Percentiles rank a stretch among this genome's conserved stretches.
Evolutionary conservation across 495 filamentous ascomycete species (phyloP).

Genomic region (Penicillium pulvis): DNA sequence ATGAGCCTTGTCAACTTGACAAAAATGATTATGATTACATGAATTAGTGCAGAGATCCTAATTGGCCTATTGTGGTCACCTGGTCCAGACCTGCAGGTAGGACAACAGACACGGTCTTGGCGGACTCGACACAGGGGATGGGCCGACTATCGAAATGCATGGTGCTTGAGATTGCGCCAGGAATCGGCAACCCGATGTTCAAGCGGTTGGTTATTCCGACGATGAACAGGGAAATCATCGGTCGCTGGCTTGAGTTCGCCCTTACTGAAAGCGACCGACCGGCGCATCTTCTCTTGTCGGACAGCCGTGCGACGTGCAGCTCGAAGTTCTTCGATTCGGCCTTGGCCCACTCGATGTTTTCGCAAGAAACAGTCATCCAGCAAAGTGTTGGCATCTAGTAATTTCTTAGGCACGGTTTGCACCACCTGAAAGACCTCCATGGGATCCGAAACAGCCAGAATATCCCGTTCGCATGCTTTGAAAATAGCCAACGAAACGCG

Average conservation of each 20-base stretch:
- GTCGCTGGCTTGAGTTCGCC: constrained; percentile 42
- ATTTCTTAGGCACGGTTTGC: constrained; percentile 78
- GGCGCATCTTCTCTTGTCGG: constrained; percentile 47
- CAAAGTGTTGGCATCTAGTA: constrained; percentile 78
- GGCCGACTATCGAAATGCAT: constrained; percentile 37
- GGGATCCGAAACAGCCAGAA: constrained; percentile 76
- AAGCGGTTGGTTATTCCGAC: constrained; percentile 35
- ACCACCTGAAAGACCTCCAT: constrained; percentile 98
- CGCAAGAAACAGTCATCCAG: constrained; percentile 80
- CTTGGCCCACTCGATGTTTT: constrained; percentile 80
- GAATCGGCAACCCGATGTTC: constrained; percentile 42
- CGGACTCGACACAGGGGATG: not conserved
- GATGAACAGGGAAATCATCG: constrained; percentile 38
- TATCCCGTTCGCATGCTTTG: constrained; percentile 83
- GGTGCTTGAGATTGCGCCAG: constrained; percentile 46
- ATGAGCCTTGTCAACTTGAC: constrained; percentile 10
- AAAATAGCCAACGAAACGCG: constrained; percentile 89
- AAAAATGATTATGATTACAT: constrained; percentile 32
- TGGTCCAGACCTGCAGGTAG: constrained; percentile 1
- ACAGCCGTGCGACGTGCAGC: constrained; percentile 43
- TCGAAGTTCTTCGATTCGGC: constrained; percentile 48
- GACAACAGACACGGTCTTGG: constrained; percentile 6
- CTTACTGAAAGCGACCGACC: constrained; percentile 43
- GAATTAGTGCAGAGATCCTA: constrained; percentile 20
- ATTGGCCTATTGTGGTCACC: not conserved